Evolutionary conservation across 2,329 filamentous ascomycete genomes (phyloP).

Genomic region (Nemania diffusa): DNA sequence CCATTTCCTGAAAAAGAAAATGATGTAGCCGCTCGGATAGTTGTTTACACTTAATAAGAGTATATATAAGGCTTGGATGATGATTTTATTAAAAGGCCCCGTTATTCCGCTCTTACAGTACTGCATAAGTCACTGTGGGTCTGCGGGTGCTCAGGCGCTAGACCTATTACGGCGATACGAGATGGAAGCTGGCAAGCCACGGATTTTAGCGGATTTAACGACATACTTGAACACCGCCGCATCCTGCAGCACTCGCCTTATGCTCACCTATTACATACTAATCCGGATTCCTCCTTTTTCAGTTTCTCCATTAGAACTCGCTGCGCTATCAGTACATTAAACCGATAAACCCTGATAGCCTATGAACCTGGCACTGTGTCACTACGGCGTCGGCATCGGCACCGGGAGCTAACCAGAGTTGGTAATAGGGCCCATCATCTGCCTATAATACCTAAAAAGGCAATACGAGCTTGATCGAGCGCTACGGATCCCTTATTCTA

Average conservation of each 20-base stretch:
- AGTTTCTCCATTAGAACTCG: not conserved
- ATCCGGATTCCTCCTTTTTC: not conserved
- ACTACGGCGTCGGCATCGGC: not conserved
- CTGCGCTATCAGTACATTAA: not conserved
- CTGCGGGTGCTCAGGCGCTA: too few species aligned
- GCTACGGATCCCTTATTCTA: not conserved
- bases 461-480: not conserved
- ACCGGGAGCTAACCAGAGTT: not conserved
- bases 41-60: too few species aligned
- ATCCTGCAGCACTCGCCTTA: not conserved
- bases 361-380: not conserved
- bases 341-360: not conserved
- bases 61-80: too few species aligned
- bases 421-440: not conserved
- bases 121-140: too few species aligned
- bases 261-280: not conserved
- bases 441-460: not conserved
- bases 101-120: too few species aligned
- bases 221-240: not conserved
- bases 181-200: not conserved
- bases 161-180: slow-evolving; percentile 21
- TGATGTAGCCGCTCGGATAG: too few species aligned
- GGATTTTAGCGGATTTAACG: slow-evolving; percentile 1
- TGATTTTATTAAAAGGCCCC: too few species aligned
- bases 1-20: too few species aligned